Evolutionary conservation across 2,329 filamentous ascomycete species (phyloP), one percentile per base, ranked within the genome.

Genomic region (Stagonosporopsis vannaccii): DNA sequence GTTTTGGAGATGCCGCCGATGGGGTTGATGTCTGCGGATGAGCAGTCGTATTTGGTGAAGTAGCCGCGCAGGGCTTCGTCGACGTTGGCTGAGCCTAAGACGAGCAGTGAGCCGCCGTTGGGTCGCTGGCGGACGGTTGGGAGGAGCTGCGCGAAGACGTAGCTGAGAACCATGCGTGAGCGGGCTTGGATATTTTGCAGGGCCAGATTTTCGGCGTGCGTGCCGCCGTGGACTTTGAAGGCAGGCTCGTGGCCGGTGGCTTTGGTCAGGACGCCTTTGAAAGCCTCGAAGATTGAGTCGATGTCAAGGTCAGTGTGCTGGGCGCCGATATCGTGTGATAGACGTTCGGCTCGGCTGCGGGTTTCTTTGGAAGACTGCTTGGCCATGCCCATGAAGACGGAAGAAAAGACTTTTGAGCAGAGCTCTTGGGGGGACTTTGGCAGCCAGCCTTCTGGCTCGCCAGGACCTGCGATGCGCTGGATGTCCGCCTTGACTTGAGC

Each of bases 241-340:
- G 77, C 81, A 4, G 86, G 84, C 17, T 84, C 80, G 63, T 90
- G 91, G 36, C 79, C 79, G 1, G 86, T 85, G 0, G 85, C 82
- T 2, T 80, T 72, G 0, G 81, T 80, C 51, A 92, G 80, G 1
- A 92, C 75, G 39, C 81, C 81, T 62, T 84, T 85, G 47, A 87
- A 78, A 0, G 88, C 84, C 19, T 83, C 78, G 58, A 87, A 86
- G 8, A 88, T 82, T 1, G 82, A 81, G 68, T 94, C 91, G 53
- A 94, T 92, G 66, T 92, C 85, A 40, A 92, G 79, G 26, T 58
- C 56, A 4, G 85, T 81, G 69, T 95, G 91, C 67, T 92, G 87
- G 15, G 84, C 81, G 3, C 90, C 90, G 48, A 94, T 91, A 4
- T 79, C 81, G 4, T 79, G 69, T 1, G 81, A 76, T 2, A 94